Evolutionary conservation across 2,329 filamentous ascomycete genomes (phyloP).

Genomic region (Aspergillus sp.): DNA sequence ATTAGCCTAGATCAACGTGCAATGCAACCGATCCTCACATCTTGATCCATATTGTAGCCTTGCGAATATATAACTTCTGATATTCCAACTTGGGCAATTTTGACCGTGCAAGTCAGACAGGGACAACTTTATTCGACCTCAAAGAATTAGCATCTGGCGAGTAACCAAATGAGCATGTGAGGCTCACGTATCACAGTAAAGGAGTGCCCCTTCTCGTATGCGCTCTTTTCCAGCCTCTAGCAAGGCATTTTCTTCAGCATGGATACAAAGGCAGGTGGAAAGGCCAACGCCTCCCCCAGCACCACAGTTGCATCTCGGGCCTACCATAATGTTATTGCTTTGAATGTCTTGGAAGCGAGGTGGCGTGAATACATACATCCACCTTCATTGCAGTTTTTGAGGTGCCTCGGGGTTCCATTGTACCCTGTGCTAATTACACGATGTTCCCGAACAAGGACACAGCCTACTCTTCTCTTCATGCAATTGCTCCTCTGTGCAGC

Average conservation of each 20-base stretch:
- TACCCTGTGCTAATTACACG: slow-evolving; percentile 93
- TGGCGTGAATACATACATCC: slow-evolving; percentile 53
- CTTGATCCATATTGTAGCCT: slow-evolving; percentile 86
- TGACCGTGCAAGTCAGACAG: slow-evolving; percentile 95
- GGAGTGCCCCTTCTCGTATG: slow-evolving; percentile 68
- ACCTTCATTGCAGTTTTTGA: slow-evolving; percentile 85
- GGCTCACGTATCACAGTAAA: slow-evolving; percentile 77
- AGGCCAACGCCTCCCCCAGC: slow-evolving; percentile 63
- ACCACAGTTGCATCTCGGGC: slow-evolving; percentile 69
- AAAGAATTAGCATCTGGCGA: neutral
- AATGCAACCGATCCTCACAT: slow-evolving; percentile 34
- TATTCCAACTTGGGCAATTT: slow-evolving; percentile 95
- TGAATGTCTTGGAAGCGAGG: neutral
- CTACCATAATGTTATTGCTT: slow-evolving; percentile 21
- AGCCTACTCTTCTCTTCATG: slow-evolving; percentile 95
- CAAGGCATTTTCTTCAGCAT: slow-evolving; percentile 95
- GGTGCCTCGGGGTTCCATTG: slow-evolving; percentile 87
- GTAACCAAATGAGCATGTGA: neutral
- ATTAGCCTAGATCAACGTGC: slow-evolving; percentile 6
- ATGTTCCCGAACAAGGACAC: slow-evolving; percentile 77
- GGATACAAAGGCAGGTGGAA: slow-evolving; percentile 87
- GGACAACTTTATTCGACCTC: slow-evolving; percentile 53
- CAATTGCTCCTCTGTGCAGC: slow-evolving; percentile 89
- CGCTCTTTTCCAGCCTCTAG: slow-evolving; percentile 88
- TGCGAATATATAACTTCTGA: slow-evolving; percentile 91